phyloP scores from a whole-genome alignment of 2,329 filamentous ascomycete genomes.

The Fusarium begoniae region DNA sequence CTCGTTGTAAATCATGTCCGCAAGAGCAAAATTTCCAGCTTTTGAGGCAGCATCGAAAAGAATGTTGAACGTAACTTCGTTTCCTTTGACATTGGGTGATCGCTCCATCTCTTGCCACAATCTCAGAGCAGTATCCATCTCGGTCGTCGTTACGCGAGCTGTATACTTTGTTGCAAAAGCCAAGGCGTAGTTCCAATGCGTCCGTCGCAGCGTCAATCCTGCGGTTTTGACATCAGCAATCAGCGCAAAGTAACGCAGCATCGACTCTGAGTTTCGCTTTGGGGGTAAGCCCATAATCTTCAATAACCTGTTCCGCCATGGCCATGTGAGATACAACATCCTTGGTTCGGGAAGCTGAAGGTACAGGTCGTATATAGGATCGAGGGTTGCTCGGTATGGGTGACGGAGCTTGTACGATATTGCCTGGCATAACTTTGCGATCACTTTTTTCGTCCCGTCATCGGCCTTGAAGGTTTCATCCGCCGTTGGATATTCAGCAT shows the following conservation, averaged over 20 bases:
- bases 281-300: slow-evolving; percentile 73
- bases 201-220: slow-evolving; percentile 71
- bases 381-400: slow-evolving; percentile 52
- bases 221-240: slow-evolving; percentile 83
- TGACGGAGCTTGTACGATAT: slow-evolving; percentile 55
- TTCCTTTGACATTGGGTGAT: slow-evolving; percentile 69
- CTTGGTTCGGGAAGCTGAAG: slow-evolving; percentile 60
- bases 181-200: slow-evolving; percentile 87
- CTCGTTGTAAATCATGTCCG: slow-evolving; percentile 85
- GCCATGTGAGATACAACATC: slow-evolving; percentile 59
- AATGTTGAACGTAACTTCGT: slow-evolving; percentile 89
- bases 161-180: slow-evolving; percentile 78
- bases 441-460: slow-evolving; percentile 46
- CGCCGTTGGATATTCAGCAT: slow-evolving; percentile 57
- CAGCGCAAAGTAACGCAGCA: slow-evolving; percentile 84
- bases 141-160: slow-evolving; percentile 69
- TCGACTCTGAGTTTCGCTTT: slow-evolving; percentile 65
- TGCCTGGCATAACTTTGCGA: slow-evolving; percentile 53
- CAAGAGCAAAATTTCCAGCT: slow-evolving; percentile 82
- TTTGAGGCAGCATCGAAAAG: slow-evolving; percentile 90
- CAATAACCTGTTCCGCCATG: slow-evolving; percentile 70
- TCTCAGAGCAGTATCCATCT: slow-evolving; percentile 68
- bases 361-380: slow-evolving; percentile 61
- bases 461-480: slow-evolving; percentile 51
- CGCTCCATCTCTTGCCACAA: slow-evolving; percentile 93